Base-by-base conservation (phyloP, 305 asterid genomes). In the Caryopteris hybrid region DNA sequence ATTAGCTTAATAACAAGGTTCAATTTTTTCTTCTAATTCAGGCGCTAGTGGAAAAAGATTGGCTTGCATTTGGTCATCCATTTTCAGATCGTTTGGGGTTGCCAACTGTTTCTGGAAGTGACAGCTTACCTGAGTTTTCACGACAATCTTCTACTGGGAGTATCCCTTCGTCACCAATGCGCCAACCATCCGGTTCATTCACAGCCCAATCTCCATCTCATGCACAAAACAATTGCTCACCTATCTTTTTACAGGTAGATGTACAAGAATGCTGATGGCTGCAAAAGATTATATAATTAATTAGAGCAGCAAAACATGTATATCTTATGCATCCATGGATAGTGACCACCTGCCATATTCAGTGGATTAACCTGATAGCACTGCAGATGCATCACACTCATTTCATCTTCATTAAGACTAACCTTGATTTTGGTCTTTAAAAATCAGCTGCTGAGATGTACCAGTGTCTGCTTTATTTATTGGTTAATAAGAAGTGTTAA, bases 11-110 rank as follows among this genome's bases (percentile, higher is more conserved):
- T 68, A 34, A 76, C 66, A 16, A 22, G 14, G 53, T 70, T 77
- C 52, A 65, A 17, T 69, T 55, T 69, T 53, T 58, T 74, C 31
- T 72, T 74, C 58, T 47, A 36, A 42, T 73, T 46, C 84, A 93
- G 99, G 99, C 90, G 21, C 95, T 94, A 66, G 78, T 94, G 59
- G 99, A 94, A 76, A 94, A 94, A 74, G 99, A 94, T 74, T 94
- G 99, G 99, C 95, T 94, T 69, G 96, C 99, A 45, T 94, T 94
- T 88, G 99, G 99, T 71, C 99, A 94, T 86, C 99, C 99, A 58
- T 94, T 94, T 80, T 87, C 99, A 45, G 99, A 89, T 76, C 99
- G 99, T 73, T 66, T 77, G 36, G 99, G 98, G 68, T 72, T 85
- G 69, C 98, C 99, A 68, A 83, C 88, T 66, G 72, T 84, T 57